phyloP scores from a whole-genome alignment of 1,284 basidiomycete genomes.

The Fomes fomentarius region DNA sequence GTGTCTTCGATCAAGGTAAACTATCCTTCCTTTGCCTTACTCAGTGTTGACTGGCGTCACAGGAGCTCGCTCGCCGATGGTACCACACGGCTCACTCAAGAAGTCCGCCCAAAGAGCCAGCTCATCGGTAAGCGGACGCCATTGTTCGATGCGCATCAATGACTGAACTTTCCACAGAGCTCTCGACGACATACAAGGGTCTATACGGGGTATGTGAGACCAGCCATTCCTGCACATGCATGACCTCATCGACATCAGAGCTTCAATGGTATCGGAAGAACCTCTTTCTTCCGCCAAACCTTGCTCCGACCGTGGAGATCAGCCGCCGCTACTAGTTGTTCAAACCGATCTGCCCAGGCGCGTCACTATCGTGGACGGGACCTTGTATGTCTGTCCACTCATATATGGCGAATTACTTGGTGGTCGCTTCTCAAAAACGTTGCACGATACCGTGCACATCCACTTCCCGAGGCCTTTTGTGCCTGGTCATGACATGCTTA shows the following conservation, averaged over 20 bases:
- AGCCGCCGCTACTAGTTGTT: conserved; percentile 16
- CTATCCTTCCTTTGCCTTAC: neutral
- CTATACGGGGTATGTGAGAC: conserved; percentile 62
- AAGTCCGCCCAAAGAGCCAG: conserved; percentile 37
- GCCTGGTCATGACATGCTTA: too few relatives aligned
- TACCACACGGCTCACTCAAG: conserved; percentile 45
- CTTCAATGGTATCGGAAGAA: conserved; percentile 30
- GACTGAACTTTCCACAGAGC: conserved; percentile 45
- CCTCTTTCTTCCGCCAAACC: conserved; percentile 22
- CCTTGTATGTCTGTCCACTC: too few relatives aligned
- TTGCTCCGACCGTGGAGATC: conserved; percentile 15
- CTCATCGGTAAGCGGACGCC: conserved; percentile 58
- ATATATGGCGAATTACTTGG: too few relatives aligned
- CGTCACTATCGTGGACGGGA: too few relatives aligned
- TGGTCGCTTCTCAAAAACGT: too few relatives aligned
- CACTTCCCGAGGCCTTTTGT: neutral
- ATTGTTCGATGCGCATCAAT: conserved; percentile 33
- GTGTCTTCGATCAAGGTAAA: conserved; percentile 80
- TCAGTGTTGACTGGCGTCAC: conserved; percentile 1
- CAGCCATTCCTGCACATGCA: neutral
- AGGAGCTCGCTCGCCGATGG: conserved; percentile 81
- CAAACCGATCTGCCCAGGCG: too few relatives aligned
- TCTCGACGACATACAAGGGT: conserved; percentile 74
- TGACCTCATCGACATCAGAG: conserved; percentile 10
- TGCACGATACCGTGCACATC: neutral